Conservation (phyloP, 345 rosid genomes). For the Anastatica hierochuntica region DNA sequence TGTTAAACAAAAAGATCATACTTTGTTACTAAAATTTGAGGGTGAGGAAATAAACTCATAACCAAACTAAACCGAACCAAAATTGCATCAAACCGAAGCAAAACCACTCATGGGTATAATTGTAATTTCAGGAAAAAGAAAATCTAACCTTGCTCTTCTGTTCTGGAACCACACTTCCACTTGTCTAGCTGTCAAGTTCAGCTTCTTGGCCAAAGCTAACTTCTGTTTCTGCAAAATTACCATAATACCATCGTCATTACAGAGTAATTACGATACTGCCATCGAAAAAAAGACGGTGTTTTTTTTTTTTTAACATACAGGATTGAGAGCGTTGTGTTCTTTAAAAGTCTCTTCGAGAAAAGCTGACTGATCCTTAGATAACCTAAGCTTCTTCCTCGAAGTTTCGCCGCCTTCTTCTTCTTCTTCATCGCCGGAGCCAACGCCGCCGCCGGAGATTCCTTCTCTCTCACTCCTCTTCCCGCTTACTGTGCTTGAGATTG, state of each 20-base stretch:
- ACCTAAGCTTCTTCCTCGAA: slow-evolving; percentile 87
- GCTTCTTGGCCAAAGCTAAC: slow-evolving; percentile 69
- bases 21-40: too few species aligned
- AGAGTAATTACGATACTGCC: too few species aligned
- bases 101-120: too few species aligned
- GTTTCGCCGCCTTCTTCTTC: slow-evolving; percentile 76
- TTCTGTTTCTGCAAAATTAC: slow-evolving; percentile 65
- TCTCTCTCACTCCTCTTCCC: slow-evolving; percentile 91
- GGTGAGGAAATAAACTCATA: too few species aligned
- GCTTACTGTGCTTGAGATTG: slow-evolving; percentile 75
- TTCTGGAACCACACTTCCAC: slow-evolving; percentile 99
- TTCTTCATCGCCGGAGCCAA: slow-evolving; percentile 60
- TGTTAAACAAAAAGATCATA: slow-evolving; percentile 8
- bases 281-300: too few species aligned
- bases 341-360: slow-evolving; percentile 89
- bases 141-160: slow-evolving; percentile 86
- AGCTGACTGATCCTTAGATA: slow-evolving; percentile 91
- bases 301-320: slow-evolving; percentile 57
- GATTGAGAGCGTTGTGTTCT: slow-evolving; percentile 95
- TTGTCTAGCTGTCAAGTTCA: slow-evolving; percentile 75
- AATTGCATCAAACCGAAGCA: background rate
- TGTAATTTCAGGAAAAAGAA: too few species aligned
- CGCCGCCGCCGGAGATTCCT: slow-evolving; percentile 49
- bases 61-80: background rate
- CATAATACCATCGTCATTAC: too few species aligned